Evolutionary conservation across 176 grass and related monocot genomes (phyloP).

Genomic region (Triticum urartu): DNA sequence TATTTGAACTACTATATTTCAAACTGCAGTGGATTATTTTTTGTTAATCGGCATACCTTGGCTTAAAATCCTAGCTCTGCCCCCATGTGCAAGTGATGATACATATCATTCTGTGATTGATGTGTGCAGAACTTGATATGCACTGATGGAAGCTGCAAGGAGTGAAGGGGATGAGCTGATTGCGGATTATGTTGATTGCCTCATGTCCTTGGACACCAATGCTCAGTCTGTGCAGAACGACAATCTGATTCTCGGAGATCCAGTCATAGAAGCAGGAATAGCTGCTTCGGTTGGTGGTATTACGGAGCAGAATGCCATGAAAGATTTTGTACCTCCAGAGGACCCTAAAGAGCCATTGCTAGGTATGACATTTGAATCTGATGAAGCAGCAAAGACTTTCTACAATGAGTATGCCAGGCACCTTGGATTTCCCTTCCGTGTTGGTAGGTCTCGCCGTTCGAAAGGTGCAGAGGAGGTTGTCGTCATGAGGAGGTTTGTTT

Average conservation of each 20-base stretch:
- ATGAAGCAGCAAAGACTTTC: slow-evolving; percentile 77
- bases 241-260: slow-evolving; percentile 33
- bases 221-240: slow-evolving; percentile 38
- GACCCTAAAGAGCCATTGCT: slow-evolving; percentile 54
- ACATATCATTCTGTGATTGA: not conserved
- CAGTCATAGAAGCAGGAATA: slow-evolving; percentile 18
- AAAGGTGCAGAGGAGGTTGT: slow-evolving; percentile 80
- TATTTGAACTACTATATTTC: not conserved
- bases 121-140: slow-evolving; percentile 1
- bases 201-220: slow-evolving; percentile 84
- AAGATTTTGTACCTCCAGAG: slow-evolving; percentile 34
- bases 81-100: not conserved
- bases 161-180: slow-evolving; percentile 61
- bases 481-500: slow-evolving; percentile 97
- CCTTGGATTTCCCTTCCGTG: slow-evolving; percentile 80
- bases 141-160: slow-evolving; percentile 50
- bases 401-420: slow-evolving; percentile 77
- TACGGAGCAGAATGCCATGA: slow-evolving; percentile 13
- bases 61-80: not conserved
- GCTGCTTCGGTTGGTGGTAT: slow-evolving; percentile 15
- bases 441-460: slow-evolving; percentile 76
- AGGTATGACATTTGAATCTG: slow-evolving; percentile 74
- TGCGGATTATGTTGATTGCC: slow-evolving; percentile 81
- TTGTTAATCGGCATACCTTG: not conserved
- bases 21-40: not conserved